Percentiles rank a stretch among this genome's conserved stretches.
Conservation (phyloP, 257 asterid genomes). For the Scutellaria galericulata region DNA sequence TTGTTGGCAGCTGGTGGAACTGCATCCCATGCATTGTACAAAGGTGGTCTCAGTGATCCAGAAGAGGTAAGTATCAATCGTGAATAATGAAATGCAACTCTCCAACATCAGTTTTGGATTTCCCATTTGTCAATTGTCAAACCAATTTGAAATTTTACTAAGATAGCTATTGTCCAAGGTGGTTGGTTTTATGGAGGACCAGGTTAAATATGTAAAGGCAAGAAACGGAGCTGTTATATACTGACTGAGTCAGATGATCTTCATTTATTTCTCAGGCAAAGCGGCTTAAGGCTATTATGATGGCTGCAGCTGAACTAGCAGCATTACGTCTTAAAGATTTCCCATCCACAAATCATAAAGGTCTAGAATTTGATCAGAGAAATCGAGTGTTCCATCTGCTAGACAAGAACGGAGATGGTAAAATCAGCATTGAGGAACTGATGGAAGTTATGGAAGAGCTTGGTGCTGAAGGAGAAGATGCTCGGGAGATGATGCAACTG, state of each 20-base stretch:
- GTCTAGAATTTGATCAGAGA: slow-evolving; percentile 56
- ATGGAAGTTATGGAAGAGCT: slow-evolving; percentile 97
- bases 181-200: slow-evolving; percentile 1
- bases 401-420: slow-evolving; percentile 97
- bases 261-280: slow-evolving; percentile 59
- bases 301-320: slow-evolving; percentile 97
- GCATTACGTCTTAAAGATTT: slow-evolving; percentile 82
- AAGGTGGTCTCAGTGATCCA: slow-evolving; percentile 91
- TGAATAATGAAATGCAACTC: slow-evolving; percentile 17
- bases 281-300: slow-evolving; percentile 90
- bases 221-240: slow-evolving; percentile 4
- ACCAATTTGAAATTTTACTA: background rate
- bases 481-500: slow-evolving; percentile 91
- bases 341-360: slow-evolving; percentile 60
- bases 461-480: slow-evolving; percentile 94
- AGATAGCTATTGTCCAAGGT: background rate
- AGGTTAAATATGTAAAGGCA: background rate
- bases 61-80: slow-evolving; percentile 59
- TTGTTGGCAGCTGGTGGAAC: slow-evolving; percentile 86
- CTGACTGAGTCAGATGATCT: no score
- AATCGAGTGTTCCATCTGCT: slow-evolving; percentile 74
- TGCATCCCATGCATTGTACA: slow-evolving; percentile 90
- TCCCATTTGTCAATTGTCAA: background rate
- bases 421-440: slow-evolving; percentile 90
- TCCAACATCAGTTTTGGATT: slow-evolving; percentile 2